Evolutionary conservation across 805 yeast genomes (phyloP).

Genomic region (Zygotorulaspora danielsina): DNA sequence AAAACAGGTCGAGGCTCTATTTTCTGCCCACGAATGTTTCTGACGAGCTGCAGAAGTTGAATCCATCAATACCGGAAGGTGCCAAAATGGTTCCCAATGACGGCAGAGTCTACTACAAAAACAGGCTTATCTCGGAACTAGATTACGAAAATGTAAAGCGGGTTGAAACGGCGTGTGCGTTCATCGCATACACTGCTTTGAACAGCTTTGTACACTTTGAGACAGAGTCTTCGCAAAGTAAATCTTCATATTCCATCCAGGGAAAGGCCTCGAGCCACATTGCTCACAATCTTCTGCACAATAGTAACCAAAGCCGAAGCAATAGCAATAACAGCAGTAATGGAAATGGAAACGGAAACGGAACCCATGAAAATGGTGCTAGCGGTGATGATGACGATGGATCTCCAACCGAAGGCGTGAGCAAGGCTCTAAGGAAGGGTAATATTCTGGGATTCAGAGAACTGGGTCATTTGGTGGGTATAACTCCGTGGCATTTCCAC

Average conservation of each 20-base stretch:
- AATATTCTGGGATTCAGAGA: slow-evolving; percentile 82
- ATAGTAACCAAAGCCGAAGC: neutral
- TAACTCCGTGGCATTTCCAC: slow-evolving; percentile 92
- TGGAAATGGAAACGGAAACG: neutral
- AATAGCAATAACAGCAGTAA: neutral
- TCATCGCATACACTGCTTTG: slow-evolving; percentile 24
- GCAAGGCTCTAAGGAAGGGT: slow-evolving; percentile 50
- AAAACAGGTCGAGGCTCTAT: slow-evolving; percentile 22
- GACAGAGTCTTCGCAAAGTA: slow-evolving; percentile 12
- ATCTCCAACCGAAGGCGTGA: slow-evolving; percentile 19
- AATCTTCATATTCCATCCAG: neutral
- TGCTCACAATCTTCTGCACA: neutral
- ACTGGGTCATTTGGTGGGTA: slow-evolving; percentile 74
- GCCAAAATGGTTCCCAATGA: slow-evolving; percentile 21
- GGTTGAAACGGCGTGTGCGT: slow-evolving; percentile 25
- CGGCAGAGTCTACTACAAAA: slow-evolving; percentile 23
- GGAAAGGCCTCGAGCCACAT: neutral
- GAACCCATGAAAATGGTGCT: no score
- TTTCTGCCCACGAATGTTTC: slow-evolving; percentile 27
- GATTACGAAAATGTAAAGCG: slow-evolving; percentile 26
- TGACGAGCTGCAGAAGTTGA: slow-evolving; percentile 26
- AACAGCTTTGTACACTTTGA: slow-evolving; percentile 24
- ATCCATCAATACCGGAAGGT: slow-evolving; percentile 24
- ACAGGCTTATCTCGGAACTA: slow-evolving; percentile 24
- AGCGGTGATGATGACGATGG: slow-evolving; percentile 12